Conservation (phyloP, 2,329 filamentous ascomycete genomes). For the Cladosporium cucumerinum region DNA sequence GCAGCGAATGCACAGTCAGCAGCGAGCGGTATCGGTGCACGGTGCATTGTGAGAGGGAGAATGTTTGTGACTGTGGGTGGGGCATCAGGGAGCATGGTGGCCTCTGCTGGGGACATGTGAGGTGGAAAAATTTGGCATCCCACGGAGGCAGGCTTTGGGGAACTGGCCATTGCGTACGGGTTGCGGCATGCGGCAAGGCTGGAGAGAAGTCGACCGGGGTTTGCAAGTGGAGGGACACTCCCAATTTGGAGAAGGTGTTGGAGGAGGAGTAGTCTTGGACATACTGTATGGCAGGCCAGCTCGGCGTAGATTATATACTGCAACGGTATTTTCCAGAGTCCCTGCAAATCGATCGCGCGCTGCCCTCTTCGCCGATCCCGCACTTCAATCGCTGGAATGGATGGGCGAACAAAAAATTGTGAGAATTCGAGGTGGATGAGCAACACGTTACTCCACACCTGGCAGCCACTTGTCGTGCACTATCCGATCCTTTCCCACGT, state of each 20-base stretch:
- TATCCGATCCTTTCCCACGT: conserved; percentile 11
- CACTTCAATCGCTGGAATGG: conserved; percentile 2
- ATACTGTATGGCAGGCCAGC: background rate
- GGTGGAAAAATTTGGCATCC: conserved; percentile 9
- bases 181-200: background rate
- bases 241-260: conserved; percentile 1
- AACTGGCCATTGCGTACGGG: conserved; percentile 1
- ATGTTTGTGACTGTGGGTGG: conserved; percentile 1
- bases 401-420: conserved; percentile 13
- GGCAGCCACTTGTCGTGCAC: conserved; percentile 3
- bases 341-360: background rate
- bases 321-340: background rate
- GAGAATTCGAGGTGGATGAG: conserved; percentile 10
- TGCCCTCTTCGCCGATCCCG: conserved; percentile 11
- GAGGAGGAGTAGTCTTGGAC: background rate
- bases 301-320: background rate
- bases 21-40: conserved; percentile 8
- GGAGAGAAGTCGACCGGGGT: conserved; percentile 11
- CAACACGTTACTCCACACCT: conserved; percentile 11
- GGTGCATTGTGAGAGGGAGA: background rate
- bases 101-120: conserved; percentile 13
- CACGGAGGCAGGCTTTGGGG: conserved; percentile 4
- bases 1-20: background rate
- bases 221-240: conserved; percentile 1
- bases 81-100: conserved; percentile 9